Conservation (phyloP, 306 rosid genomes). For the Leucaena leucocephala region DNA sequence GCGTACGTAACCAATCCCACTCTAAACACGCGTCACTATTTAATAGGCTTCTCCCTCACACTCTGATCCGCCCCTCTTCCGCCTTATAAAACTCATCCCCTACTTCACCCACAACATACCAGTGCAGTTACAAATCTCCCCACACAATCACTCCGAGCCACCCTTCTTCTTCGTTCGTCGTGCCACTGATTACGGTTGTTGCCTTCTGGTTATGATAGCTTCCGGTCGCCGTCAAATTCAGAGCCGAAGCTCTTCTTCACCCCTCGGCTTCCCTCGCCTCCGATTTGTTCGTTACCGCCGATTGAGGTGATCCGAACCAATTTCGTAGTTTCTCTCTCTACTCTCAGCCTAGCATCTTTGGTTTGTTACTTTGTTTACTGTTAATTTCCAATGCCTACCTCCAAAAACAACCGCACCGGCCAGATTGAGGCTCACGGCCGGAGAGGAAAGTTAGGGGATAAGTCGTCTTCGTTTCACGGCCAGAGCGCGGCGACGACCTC, state of each 20-base stretch:
- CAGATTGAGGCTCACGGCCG: constrained; percentile 51
- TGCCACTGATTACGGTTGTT: background rate
- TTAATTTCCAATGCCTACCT: constrained; percentile 50
- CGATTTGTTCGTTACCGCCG: constrained; percentile 58
- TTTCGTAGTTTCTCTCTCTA: background rate
- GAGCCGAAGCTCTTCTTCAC: constrained; percentile 49
- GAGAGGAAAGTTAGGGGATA: constrained; percentile 53
- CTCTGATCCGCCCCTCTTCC: background rate
- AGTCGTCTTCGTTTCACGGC: constrained; percentile 74
- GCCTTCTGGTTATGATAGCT: constrained; percentile 55
- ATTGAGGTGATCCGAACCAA: constrained; percentile 37
- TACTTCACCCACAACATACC: background rate
- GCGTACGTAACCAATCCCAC: background rate
- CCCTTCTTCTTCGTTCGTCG: background rate
- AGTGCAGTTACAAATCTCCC: background rate
- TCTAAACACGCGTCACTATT: background rate
- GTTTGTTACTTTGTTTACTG: background rate
- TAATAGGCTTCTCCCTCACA: background rate
- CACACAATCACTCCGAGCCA: background rate
- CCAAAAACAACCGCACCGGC: constrained; percentile 52
- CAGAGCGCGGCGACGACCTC: background rate
- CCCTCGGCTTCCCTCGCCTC: constrained; percentile 68
- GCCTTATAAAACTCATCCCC: background rate
- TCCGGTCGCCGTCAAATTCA: constrained; percentile 32
- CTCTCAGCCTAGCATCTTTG: constrained; percentile 11